A percentile compares a stretch with the other conserved stretches of the same genome.
Conservation (phyloP, 306 rosid genomes). For the Cucumis sativus region DNA sequence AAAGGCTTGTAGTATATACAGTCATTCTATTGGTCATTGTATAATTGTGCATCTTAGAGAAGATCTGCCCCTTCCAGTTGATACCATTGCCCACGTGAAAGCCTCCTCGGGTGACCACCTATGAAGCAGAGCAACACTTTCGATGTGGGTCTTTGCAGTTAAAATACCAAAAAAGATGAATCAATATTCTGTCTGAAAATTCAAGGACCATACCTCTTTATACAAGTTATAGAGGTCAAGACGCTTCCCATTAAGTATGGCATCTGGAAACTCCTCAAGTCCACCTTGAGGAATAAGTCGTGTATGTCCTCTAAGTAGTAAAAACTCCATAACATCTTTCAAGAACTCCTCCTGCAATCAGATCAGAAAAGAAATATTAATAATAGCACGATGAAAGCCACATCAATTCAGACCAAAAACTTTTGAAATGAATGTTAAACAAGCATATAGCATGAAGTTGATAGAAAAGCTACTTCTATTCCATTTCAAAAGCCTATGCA, state of each 20-base stretch:
- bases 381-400: background rate
- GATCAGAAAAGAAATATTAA: background rate
- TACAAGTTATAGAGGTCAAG: slow-evolving; percentile 96
- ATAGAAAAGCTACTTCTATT: background rate
- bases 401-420: background rate
- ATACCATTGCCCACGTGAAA: slow-evolving; percentile 99
- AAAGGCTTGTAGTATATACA: slow-evolving; percentile 35
- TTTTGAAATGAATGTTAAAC: background rate
- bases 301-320: slow-evolving; percentile 78
- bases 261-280: slow-evolving; percentile 86
- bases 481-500: background rate
- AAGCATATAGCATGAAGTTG: background rate
- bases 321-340: slow-evolving; percentile 94
- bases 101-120: slow-evolving; percentile 99
- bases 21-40: slow-evolving; percentile 98
- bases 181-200: background rate
- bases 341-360: slow-evolving; percentile 73
- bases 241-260: slow-evolving; percentile 95
- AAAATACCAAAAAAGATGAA: background rate
- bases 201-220: slow-evolving; percentile 53
- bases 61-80: slow-evolving; percentile 99
- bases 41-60: slow-evolving; percentile 97
- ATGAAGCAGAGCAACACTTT: background rate
- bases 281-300: slow-evolving; percentile 96
- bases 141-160: background rate